These are phyloP conservation scores for Hymenotorrendiella dingleyae DNA, from an alignment of 2,329 filamentous ascomycete genomes.

Conservation along the genomic window DNA sequence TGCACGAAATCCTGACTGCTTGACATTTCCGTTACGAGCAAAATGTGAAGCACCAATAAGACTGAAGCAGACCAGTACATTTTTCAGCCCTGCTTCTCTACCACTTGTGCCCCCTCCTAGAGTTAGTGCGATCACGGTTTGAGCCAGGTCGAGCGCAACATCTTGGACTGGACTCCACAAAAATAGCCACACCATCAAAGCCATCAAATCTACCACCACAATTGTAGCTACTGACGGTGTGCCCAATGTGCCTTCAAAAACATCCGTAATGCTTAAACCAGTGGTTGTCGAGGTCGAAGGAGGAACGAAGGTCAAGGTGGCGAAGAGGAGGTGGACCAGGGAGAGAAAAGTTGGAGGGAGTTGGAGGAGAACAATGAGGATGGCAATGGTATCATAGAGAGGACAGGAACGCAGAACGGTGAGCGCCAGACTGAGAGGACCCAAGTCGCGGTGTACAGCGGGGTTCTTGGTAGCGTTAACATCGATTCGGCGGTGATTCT, in stretches of 20 bases:
- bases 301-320: constrained; percentile 85
- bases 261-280: constrained; percentile 71
- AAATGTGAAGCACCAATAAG: constrained; percentile 47
- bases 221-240: constrained; percentile 83
- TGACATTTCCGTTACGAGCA: constrained; percentile 22
- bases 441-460: constrained; percentile 63
- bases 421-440: constrained; percentile 69
- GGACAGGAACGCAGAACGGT: constrained; percentile 88
- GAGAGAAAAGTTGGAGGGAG: constrained; percentile 84
- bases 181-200: constrained; percentile 80
- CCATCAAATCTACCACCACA: constrained; percentile 74
- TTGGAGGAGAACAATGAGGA: constrained; percentile 91
- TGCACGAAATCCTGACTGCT: constrained; percentile 23
- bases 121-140: constrained; percentile 88
- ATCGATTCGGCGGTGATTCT: constrained; percentile 60
- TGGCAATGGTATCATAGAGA: constrained; percentile 90
- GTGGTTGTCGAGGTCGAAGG: constrained; percentile 71
- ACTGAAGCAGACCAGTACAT: constrained; percentile 63
- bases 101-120: constrained; percentile 74
- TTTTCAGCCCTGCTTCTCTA: constrained; percentile 62
- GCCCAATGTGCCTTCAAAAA: constrained; percentile 81
- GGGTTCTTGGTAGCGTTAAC: constrained; percentile 63
- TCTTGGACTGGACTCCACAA: constrained; percentile 83
- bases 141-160: constrained; percentile 81
- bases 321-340: constrained; percentile 86